phyloP scores from a whole-genome alignment of 768 basidiomycete species.

The Pleurotus pulmonarius region DNA sequence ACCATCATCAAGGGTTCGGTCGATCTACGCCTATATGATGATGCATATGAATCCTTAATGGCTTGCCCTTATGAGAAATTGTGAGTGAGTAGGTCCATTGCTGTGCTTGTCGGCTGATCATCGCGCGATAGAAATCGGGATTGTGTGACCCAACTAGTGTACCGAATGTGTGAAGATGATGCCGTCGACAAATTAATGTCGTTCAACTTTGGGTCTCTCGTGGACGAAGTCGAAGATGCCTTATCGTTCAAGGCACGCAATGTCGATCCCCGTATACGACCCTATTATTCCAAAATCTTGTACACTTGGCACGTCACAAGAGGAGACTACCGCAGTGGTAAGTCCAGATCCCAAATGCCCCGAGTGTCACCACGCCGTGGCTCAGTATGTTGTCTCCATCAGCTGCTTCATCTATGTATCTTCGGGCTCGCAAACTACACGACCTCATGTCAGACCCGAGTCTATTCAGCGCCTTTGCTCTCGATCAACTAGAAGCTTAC shows the following conservation, averaged over 20 bases:
- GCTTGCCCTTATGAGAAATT: slow-evolving; percentile 70
- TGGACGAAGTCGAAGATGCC: slow-evolving; percentile 83
- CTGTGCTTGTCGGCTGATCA: slow-evolving; percentile 4
- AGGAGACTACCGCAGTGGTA: slow-evolving; percentile 91
- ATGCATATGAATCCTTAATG: slow-evolving; percentile 81
- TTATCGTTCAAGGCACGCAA: slow-evolving; percentile 93
- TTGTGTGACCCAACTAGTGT: slow-evolving; percentile 76
- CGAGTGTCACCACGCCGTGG: slow-evolving; percentile 8
- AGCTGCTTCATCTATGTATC: slow-evolving; percentile 95
- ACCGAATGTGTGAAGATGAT: slow-evolving; percentile 90
- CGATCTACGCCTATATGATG: slow-evolving; percentile 74
- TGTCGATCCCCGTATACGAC: slow-evolving; percentile 80
- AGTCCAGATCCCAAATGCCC: slow-evolving; percentile 24
- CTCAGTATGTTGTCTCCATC: slow-evolving; percentile 7
- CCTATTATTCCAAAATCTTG: slow-evolving; percentile 87
- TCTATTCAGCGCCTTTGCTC: slow-evolving; percentile 42
- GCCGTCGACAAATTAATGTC: slow-evolving; percentile 74
- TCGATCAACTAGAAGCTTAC: slow-evolving; percentile 77
- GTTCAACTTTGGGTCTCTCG: slow-evolving; percentile 81
- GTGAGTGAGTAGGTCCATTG: slow-evolving; percentile 45
- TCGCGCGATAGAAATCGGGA: slow-evolving; percentile 65
- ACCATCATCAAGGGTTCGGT: slow-evolving; percentile 73
- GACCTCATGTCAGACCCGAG: slow-evolving; percentile 42
- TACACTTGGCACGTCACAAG: slow-evolving; percentile 89
- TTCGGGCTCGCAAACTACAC: slow-evolving; percentile 77